These are phyloP conservation scores for Yarrowia alimentaria DNA, from an alignment of 805 yeast genomes.

Conservation along the genomic window DNA sequence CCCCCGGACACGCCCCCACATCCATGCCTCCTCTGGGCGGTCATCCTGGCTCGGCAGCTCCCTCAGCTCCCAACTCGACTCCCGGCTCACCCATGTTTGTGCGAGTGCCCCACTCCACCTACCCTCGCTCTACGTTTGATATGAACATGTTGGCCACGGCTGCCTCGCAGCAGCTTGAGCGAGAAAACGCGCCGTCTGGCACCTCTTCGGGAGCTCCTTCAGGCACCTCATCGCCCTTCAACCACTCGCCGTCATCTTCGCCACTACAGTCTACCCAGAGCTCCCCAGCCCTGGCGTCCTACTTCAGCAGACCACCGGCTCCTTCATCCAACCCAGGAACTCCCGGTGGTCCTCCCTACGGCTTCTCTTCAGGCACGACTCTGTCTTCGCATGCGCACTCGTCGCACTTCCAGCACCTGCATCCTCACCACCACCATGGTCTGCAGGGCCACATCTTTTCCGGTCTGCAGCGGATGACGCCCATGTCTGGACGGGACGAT, in stretches of 20 bases:
- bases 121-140: slow-evolving; percentile 37
- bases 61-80: slow-evolving; percentile 48
- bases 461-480: slow-evolving; percentile 37
- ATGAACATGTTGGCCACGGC: slow-evolving; percentile 47
- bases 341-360: slow-evolving; percentile 26
- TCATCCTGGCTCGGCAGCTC: slow-evolving; percentile 41
- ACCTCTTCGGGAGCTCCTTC: slow-evolving; percentile 14
- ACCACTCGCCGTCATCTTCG: slow-evolving; percentile 30
- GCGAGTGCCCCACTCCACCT: slow-evolving; percentile 34
- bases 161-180: slow-evolving; percentile 47
- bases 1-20: too few species aligned
- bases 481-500: slow-evolving; percentile 30
- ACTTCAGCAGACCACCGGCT: slow-evolving; percentile 30
- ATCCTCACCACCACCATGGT: slow-evolving; percentile 31
- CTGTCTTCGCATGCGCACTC: slow-evolving; percentile 20
- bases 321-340: slow-evolving; percentile 23
- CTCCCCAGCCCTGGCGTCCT: slow-evolving; percentile 34
- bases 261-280: slow-evolving; percentile 30
- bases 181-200: slow-evolving; percentile 34
- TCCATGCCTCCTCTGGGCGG: slow-evolving; percentile 20
- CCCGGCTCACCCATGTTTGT: slow-evolving; percentile 34
- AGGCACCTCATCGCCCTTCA: slow-evolving; percentile 34
- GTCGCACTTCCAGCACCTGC: slow-evolving; percentile 19
- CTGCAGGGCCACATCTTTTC: slow-evolving; percentile 30
- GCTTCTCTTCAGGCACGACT: slow-evolving; percentile 13